Base-by-base conservation (phyloP, 345 rosid species). In the Turritis glabra region DNA sequence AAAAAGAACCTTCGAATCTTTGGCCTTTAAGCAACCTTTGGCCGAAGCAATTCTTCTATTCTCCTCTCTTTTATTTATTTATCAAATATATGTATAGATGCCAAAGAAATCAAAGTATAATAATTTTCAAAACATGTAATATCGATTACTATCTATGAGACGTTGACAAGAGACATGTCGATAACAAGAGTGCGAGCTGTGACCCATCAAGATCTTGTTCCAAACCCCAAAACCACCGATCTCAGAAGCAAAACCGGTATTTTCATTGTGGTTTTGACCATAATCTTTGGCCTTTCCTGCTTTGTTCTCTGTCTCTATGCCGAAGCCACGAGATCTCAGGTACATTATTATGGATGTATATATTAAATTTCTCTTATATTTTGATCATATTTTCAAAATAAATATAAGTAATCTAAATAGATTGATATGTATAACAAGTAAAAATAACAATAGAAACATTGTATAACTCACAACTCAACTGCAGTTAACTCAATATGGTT, bases 271-370 rank as follows among this genome's bases (percentile, higher is more conserved):
- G 79, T 85, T 64, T 66, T 85, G n/a, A 90, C 91, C 59, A 81
- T 90, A 43, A 77, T 89, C 33, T 85, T 81, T 19, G 97, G 99
- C 53, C 81, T 92, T 7, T 77, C 86, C 21, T 86, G 97, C 85
- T 95, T 90, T 82, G 48, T 89, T 61, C 86, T 95, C 32, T 90
- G 97, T 64, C 92, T 95, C 64, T 47, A 89, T 23, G 97, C 97
- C 0, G 99, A 95, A 87, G 96, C 94, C 62, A 85, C 91, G 4
- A 94, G 88, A 73, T 90, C 99, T 41, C 92, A 81, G 94, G 97
- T 95, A 76, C 29, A 44, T 54, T 44, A 13, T 23, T n/a, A 13
- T 62, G 8, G 13, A 46, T 17, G 27, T 18, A 29, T 14, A 32
- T 64, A 75, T 13, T n/a, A 5, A 2, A n/a, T 2, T 56, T 14